Percentiles rank a stretch among this genome's conserved stretches.
These are phyloP conservation scores for Coccinonectria pachysandricola DNA, from an alignment of 2,329 filamentous ascomycete genomes.

Conservation along the genomic window DNA sequence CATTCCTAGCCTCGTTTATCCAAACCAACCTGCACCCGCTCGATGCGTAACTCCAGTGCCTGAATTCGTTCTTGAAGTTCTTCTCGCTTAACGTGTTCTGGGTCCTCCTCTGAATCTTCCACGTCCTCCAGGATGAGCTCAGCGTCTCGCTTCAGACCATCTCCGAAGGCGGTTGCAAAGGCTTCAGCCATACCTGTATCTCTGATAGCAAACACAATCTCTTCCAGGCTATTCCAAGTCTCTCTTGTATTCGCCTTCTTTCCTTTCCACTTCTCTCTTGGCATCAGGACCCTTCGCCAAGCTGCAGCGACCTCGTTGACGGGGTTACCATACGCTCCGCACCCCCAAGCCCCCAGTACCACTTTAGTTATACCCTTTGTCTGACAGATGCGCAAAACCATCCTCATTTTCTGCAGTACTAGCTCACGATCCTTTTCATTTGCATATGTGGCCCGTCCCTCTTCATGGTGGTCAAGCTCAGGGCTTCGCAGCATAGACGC, in stretches of 20 bases:
- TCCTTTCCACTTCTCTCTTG: constrained; percentile 5
- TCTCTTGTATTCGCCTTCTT: constrained; percentile 10
- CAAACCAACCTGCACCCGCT: not conserved
- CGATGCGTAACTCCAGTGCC: not conserved
- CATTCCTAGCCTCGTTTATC: not conserved
- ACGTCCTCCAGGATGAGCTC: not conserved
- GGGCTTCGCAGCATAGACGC: constrained; percentile 51
- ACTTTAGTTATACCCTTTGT: constrained; percentile 35
- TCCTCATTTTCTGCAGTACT: constrained; percentile 44
- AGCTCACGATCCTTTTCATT: constrained; percentile 39
- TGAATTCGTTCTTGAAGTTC: constrained; percentile 1
- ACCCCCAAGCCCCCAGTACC: constrained; percentile 55
- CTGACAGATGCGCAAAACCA: constrained; percentile 42
- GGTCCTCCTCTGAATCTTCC: not conserved
- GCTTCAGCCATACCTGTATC: constrained; percentile 18
- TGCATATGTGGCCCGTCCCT: constrained; percentile 26
- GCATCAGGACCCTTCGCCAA: constrained; percentile 31
- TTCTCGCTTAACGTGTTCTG: not conserved
- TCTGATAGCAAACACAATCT: constrained; percentile 50
- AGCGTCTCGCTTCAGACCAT: constrained; percentile 3
- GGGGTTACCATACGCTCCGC: constrained; percentile 53
- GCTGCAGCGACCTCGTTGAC: constrained; percentile 45
- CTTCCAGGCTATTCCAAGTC: constrained; percentile 16
- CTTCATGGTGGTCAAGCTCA: constrained; percentile 32
- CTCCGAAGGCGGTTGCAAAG: constrained; percentile 30